Conservation (phyloP, 805 yeast genomes). For the Isabelozyma pseudorhagii region DNA sequence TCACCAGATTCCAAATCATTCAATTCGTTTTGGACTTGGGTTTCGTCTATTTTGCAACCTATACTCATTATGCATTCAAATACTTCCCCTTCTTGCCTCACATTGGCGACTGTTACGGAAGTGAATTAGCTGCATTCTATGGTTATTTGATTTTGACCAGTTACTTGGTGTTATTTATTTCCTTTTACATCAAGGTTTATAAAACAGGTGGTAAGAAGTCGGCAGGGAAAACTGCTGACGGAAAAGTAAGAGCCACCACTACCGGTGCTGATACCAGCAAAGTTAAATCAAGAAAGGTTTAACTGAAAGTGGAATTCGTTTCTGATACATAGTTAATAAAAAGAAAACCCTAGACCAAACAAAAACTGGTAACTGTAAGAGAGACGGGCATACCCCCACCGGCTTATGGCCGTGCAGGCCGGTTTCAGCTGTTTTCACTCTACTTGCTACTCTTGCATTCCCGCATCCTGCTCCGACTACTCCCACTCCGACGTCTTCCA, state of each 20-base stretch:
- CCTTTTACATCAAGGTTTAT: constrained; percentile 88
- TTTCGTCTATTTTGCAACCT: constrained; percentile 92
- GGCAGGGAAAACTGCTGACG: constrained; percentile 11
- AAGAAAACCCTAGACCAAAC: too few species aligned
- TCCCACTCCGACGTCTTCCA: too few species aligned
- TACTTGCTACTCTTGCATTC: too few species aligned
- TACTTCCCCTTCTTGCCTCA: constrained; percentile 69
- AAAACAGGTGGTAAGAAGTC: constrained; percentile 38
- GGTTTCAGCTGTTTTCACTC: too few species aligned
- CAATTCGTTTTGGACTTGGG: constrained; percentile 88
- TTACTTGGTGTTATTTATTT: constrained; percentile 84
- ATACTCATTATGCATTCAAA: constrained; percentile 77
- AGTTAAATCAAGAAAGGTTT: constrained; percentile 36
- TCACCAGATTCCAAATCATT: constrained; percentile 90
- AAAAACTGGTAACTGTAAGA: too few species aligned
- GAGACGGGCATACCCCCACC: too few species aligned
- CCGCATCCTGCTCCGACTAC: too few species aligned
- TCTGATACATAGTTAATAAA: neutral
- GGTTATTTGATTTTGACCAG: constrained; percentile 88
- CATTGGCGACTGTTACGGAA: constrained; percentile 80
- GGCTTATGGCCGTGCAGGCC: too few species aligned
- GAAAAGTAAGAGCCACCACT: constrained; percentile 8
- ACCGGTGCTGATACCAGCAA: constrained; percentile 13
- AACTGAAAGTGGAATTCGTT: neutral
- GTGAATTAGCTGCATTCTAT: constrained; percentile 86